Conservation (phyloP, 1,284 basidiomycete genomes). For the Wolfiporia cocos region DNA sequence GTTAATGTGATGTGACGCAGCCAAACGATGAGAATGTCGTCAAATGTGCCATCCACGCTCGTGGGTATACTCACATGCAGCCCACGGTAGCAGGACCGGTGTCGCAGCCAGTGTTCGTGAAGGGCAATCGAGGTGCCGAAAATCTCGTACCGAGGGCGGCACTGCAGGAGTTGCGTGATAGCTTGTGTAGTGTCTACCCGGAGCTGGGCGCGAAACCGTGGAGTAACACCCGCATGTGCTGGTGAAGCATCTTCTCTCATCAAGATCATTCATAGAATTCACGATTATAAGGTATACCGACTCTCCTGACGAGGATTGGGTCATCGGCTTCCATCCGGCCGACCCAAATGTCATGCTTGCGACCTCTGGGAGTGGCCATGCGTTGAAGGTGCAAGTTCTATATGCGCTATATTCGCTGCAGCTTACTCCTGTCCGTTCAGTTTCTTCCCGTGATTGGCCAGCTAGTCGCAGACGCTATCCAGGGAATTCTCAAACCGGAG, state of each 20-base stretch:
- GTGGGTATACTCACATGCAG: slow-evolving; percentile 53
- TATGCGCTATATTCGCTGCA: not conserved
- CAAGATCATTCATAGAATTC: no score
- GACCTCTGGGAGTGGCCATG: slow-evolving; percentile 78
- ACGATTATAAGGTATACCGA: slow-evolving; percentile 63
- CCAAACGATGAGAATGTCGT: slow-evolving; percentile 65
- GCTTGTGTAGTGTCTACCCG: slow-evolving; percentile 62
- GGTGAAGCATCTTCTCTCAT: slow-evolving; percentile 37
- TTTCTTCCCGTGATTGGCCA: slow-evolving; percentile 82
- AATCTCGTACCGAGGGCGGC: slow-evolving; percentile 56
- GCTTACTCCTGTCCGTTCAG: slow-evolving; percentile 29
- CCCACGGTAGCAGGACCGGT: slow-evolving; percentile 22
- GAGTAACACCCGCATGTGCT: slow-evolving; percentile 71
- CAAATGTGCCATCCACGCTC: slow-evolving; percentile 69
- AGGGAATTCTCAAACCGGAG: slow-evolving; percentile 50
- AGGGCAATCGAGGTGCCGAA: slow-evolving; percentile 54
- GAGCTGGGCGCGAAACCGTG: slow-evolving; percentile 66
- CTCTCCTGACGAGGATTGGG: slow-evolving; percentile 71
- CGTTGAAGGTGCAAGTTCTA: slow-evolving; percentile 57
- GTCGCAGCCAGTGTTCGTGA: slow-evolving; percentile 63
- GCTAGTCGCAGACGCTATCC: slow-evolving; percentile 66
- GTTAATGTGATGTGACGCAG: slow-evolving; percentile 29
- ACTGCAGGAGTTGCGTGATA: slow-evolving; percentile 41
- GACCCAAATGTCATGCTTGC: slow-evolving; percentile 61
- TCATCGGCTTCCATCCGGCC: slow-evolving; percentile 62